Conservation (phyloP, 306 rosid species). For the Vigna trinervia region DNA sequence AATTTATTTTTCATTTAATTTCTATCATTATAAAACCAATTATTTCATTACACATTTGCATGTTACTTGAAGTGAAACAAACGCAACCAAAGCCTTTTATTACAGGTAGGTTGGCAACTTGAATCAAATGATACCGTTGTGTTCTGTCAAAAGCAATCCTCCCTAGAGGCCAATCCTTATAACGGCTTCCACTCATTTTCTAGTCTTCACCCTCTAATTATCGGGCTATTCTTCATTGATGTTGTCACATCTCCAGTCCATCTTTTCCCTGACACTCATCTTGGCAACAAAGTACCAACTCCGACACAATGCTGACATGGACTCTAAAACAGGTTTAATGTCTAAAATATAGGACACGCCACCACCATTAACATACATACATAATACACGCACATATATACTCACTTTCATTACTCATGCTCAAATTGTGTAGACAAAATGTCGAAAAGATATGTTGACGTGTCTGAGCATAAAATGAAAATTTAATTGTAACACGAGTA, state of each 20-base stretch:
- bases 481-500: too few species aligned
- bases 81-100: neutral
- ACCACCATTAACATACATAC: too few species aligned
- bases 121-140: neutral
- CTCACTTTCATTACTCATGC: too few species aligned
- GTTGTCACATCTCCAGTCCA: neutral
- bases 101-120: neutral
- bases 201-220: neutral
- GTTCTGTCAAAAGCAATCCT: slow-evolving; percentile 8
- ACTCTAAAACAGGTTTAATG: too few species aligned
- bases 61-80: neutral
- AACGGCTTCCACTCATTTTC: neutral
- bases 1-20: neutral
- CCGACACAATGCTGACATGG: too few species aligned
- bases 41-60: neutral
- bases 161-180: neutral
- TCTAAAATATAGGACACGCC: too few species aligned
- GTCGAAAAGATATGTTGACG: too few species aligned
- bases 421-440: too few species aligned
- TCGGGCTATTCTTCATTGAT: neutral
- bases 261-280: neutral
- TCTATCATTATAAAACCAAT: neutral
- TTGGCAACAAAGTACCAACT: too few species aligned
- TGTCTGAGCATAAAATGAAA: too few species aligned
- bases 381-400: too few species aligned